Percentiles rank a stretch among this genome's conserved stretches.
phyloP scores from a whole-genome alignment of 352 stramenopile genomes.

The Pythium pyrilobum region DNA sequence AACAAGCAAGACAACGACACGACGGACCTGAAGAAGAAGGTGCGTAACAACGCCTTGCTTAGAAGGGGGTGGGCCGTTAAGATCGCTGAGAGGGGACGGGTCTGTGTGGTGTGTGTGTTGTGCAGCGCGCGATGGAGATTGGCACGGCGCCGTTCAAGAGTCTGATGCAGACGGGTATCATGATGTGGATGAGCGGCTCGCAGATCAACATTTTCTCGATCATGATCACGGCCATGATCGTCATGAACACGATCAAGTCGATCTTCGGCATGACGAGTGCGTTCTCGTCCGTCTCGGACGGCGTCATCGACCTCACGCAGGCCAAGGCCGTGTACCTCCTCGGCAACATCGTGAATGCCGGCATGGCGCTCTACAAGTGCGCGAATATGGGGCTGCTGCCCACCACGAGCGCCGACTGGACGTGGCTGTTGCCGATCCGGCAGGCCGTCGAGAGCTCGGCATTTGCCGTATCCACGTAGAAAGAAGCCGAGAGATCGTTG shows the following conservation, averaged over 20 bases:
- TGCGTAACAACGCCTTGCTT: constrained; percentile 11
- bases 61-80: not conserved
- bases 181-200: constrained; percentile 96
- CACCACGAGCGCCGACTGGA: constrained; percentile 91
- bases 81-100: too few relatives aligned
- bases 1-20: constrained; percentile 61
- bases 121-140: constrained; percentile 88
- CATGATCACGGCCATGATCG: constrained; percentile 92
- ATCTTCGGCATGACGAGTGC: constrained; percentile 81
- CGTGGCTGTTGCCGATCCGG: constrained; percentile 85
- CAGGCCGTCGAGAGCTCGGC: constrained; percentile 75
- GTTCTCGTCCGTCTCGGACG: constrained; percentile 75
- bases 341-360: constrained; percentile 82
- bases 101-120: not conserved
- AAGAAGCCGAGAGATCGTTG: too few relatives aligned
- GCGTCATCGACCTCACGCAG: constrained; percentile 72
- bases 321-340: constrained; percentile 88
- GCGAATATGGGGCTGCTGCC: constrained; percentile 90
- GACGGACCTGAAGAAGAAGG: constrained; percentile 85
- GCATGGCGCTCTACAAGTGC: constrained; percentile 91
- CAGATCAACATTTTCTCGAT: constrained; percentile 95
- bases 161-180: constrained; percentile 92
- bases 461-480: constrained; percentile 38
- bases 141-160: constrained; percentile 88
- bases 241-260: constrained; percentile 91